phyloP scores from a whole-genome alignment of 768 basidiomycete genomes.

The Calocybe indica region DNA sequence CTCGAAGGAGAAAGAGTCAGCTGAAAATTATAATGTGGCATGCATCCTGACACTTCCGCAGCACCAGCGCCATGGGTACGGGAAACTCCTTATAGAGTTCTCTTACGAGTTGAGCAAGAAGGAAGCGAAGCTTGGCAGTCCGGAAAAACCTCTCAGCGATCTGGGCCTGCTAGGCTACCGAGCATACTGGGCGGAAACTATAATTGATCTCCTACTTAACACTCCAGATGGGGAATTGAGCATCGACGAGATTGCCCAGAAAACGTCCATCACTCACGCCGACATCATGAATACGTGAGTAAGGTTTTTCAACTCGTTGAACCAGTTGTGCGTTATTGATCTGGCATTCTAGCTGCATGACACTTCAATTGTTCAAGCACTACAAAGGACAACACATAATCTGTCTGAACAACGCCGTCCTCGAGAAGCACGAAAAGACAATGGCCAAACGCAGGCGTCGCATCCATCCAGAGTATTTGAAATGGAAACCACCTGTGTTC shows the following conservation, averaged over 20 bases:
- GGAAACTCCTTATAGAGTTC: conserved; percentile 94
- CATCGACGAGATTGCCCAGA: conserved; percentile 96
- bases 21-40: conserved; percentile 97
- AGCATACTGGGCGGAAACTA: conserved; percentile 96
- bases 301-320: conserved; percentile 4
- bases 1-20: conserved; percentile 97
- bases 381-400: conserved; percentile 95
- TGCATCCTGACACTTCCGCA: conserved; percentile 99
- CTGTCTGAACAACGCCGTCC: conserved; percentile 82
- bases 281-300: conserved; percentile 99
- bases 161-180: conserved; percentile 89
- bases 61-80: conserved; percentile 94
- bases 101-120: conserved; percentile 97
- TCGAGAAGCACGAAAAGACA: conserved; percentile 87
- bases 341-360: conserved; percentile 67
- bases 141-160: conserved; percentile 96
- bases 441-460: conserved; percentile 71
- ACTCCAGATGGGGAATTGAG: conserved; percentile 75
- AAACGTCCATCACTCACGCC: conserved; percentile 89
- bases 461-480: conserved; percentile 74
- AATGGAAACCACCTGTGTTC: conserved; percentile 96
- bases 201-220: conserved; percentile 81
- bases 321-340: conserved; percentile 5
- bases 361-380: conserved; percentile 91
- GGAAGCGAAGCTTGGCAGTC: conserved; percentile 92